Evolutionary conservation across 2,329 filamentous ascomycete genomes (phyloP).

Genomic region (Ceratocystis cacaofunesta): DNA sequence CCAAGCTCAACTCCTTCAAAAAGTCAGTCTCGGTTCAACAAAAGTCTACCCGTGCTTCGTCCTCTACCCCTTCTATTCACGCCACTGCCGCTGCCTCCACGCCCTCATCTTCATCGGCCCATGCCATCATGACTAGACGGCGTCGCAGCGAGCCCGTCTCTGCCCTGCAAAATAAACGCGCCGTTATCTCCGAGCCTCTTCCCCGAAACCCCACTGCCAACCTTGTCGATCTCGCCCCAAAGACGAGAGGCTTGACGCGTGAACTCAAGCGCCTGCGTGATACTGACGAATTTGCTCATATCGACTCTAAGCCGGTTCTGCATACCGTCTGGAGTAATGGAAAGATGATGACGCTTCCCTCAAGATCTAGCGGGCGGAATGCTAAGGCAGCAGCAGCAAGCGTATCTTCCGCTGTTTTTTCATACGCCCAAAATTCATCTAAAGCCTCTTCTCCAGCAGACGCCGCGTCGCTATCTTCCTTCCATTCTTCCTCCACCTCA

Average conservation of each 20-base stretch:
- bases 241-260: slow-evolving; percentile 35
- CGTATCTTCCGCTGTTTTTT: background rate
- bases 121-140: background rate
- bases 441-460: background rate
- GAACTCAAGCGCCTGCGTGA: slow-evolving; percentile 46
- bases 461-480: background rate
- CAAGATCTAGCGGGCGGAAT: slow-evolving; percentile 27
- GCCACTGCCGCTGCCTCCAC: background rate
- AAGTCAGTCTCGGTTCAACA: background rate
- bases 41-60: slow-evolving; percentile 23
- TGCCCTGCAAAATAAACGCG: slow-evolving; percentile 6
- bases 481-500: background rate
- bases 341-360: slow-evolving; percentile 38
- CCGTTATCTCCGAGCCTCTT: slow-evolving; percentile 16
- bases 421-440: background rate
- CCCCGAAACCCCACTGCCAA: slow-evolving; percentile 45
- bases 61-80: slow-evolving; percentile 27
- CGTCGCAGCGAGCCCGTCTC: slow-evolving; percentile 9
- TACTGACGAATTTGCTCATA: slow-evolving; percentile 45
- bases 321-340: slow-evolving; percentile 51
- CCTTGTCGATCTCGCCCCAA: slow-evolving; percentile 39
- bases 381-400: slow-evolving; percentile 24
- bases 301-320: slow-evolving; percentile 42
- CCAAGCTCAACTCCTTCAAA: background rate
- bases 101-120: background rate